These are phyloP conservation scores for Eucalyptus erythrocorys DNA, from an alignment of 345 rosid species.

Conservation along the genomic window DNA sequence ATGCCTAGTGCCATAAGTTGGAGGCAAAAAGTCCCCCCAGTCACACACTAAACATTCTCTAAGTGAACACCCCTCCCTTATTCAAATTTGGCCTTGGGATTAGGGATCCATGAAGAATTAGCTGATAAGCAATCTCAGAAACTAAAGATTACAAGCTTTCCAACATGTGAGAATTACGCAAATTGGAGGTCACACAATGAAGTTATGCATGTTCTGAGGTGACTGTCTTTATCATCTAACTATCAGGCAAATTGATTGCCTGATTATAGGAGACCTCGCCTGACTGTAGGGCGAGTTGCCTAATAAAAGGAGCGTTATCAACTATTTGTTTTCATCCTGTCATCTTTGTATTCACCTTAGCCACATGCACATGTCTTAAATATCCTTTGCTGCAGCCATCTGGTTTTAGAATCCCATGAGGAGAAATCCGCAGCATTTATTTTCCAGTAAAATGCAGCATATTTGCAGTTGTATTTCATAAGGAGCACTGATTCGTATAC, in stretches of 20 bases:
- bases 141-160: neutral
- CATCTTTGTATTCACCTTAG: neutral
- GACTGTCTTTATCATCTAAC: neutral
- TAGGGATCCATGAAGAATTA: neutral
- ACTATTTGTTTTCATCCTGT: neutral
- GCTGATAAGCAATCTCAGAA: neutral
- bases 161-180: neutral
- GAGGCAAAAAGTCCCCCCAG: neutral
- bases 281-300: neutral
- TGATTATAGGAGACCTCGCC: neutral
- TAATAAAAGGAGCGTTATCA: neutral
- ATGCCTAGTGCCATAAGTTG: neutral
- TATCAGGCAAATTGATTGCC: neutral
- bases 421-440: neutral
- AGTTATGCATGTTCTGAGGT: neutral
- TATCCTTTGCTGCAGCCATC: neutral
- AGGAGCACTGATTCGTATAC: neutral
- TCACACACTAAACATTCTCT: neutral
- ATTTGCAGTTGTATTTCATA: neutral
- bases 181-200: neutral
- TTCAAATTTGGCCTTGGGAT: neutral
- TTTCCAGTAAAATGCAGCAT: neutral
- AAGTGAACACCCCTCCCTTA: neutral
- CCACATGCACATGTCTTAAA: neutral
- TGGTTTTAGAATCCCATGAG: neutral